These are phyloP conservation scores for Salix koriyanagi DNA, from an alignment of 345 rosid genomes.

Conservation along the genomic window DNA sequence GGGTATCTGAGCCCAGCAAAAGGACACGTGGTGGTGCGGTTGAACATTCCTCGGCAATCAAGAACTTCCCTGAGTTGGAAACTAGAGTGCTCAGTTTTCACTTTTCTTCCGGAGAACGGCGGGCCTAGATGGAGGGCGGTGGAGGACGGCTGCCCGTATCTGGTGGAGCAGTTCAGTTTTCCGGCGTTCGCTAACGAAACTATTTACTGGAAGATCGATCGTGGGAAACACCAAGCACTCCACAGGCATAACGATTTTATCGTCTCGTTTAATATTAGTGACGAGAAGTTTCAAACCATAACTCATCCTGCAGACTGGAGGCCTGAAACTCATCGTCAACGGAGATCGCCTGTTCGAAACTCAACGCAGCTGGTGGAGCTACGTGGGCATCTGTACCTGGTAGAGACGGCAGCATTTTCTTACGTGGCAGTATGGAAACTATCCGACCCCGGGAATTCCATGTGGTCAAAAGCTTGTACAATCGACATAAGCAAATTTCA, in stretches of 20 bases:
- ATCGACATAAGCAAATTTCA: not conserved
- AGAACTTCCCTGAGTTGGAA: not conserved
- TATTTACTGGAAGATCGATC: conserved; percentile 11
- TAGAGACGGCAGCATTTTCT: not conserved
- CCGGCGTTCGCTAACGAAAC: conserved; percentile 3
- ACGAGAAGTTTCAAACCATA: not conserved
- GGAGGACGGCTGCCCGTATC: conserved; percentile 1
- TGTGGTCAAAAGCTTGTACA: not conserved
- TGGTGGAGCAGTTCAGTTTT: not conserved
- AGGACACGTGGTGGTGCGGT: conserved; percentile 3
- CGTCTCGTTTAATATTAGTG: not conserved
- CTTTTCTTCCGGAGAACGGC: not conserved
- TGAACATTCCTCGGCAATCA: not conserved
- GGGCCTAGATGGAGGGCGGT: not conserved
- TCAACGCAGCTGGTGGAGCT: conserved; percentile 13
- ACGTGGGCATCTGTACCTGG: conserved; percentile 4
- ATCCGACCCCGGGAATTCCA: not conserved
- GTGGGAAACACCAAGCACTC: not conserved
- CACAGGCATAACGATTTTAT: not conserved
- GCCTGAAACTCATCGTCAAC: not conserved
- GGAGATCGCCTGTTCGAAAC: not conserved
- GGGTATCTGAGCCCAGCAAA: not conserved
- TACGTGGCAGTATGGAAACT: not conserved
- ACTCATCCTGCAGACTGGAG: not conserved
- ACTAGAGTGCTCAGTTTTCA: conserved; percentile 10